Base-by-base conservation (phyloP, 75 land plant genomes). In the Gnetum montanum region DNA sequence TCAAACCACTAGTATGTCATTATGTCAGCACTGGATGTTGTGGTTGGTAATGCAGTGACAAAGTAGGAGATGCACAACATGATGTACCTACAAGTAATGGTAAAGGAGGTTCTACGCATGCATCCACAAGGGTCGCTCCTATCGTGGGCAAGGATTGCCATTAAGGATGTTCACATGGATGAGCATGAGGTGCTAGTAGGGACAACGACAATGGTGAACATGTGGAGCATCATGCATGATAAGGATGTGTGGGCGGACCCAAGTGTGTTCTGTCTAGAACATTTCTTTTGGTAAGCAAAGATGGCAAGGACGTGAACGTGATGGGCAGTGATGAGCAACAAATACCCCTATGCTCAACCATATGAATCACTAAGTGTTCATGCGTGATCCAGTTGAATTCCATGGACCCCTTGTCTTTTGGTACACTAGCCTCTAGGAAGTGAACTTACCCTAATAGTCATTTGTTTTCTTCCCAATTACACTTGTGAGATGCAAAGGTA, bases 191-290 rank as follows among this genome's bases (percentile, higher is more conserved):
- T 85, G 7, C 89, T 86, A 0, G 68, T 50, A 4, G 78, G 81
- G 12, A 85, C 89, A 23, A 81, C 86, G 0, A 86, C 86, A 8
- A 77, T 82, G 86, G 86, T 85, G 16, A 85, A 85, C 66, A 85
- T 85, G 89, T 85, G 89, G 89, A 71, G 81, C 30, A 85, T 85
- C 13, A 30, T 70, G 3, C 69, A 73, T 28, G 89, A 85, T 54
- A 51, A 71, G 8, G 8, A 53, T 2, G 38, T 71, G 1, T 85
- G 89, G 89, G 4, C 23, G 11, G 78, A 85, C 23, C 86, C 86
- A 0, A 46, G 56, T 8, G 51, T 19, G 19, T 86, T 86, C 71
- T 30, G 29, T 7, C 90, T 87, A 8, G 83, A 75, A 8, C 52
- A 87, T 54, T 86, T 83, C 58, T 1, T 75, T 3, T 19, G 28